Conservation (phyloP, 768 basidiomycete genomes). For the Tulasnella sp. region DNA sequence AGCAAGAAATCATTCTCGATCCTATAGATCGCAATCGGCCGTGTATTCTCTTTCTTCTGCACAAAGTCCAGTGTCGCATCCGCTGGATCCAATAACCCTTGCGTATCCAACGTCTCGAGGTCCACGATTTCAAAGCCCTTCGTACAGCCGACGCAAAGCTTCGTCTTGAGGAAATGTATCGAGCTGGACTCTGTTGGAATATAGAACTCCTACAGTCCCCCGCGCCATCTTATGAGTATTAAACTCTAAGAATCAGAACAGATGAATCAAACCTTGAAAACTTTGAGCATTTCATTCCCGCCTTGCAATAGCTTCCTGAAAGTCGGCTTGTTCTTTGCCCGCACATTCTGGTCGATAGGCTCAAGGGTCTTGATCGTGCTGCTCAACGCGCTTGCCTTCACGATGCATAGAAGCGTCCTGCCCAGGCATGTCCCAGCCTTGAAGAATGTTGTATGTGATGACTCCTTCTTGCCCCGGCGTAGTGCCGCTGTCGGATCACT, state of each 20-base stretch:
- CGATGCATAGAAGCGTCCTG: conserved; percentile 86
- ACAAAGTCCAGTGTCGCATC: conserved; percentile 91
- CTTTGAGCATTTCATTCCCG: conserved; percentile 83
- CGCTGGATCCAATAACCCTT: conserved; percentile 85
- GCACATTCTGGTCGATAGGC: conserved; percentile 80
- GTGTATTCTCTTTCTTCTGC: conserved; percentile 71
- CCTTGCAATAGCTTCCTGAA: conserved; percentile 91
- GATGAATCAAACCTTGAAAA: conserved; percentile 63
- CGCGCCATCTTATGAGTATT: not conserved
- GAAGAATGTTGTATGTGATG: conserved; percentile 95
- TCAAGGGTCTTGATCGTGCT: conserved; percentile 97
- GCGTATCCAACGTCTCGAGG: conserved; percentile 91
- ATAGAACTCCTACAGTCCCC: conserved; percentile 73
- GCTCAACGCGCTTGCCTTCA: conserved; percentile 88
- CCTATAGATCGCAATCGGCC: conserved; percentile 93
- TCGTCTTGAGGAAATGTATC: conserved; percentile 94
- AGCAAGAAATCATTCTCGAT: conserved; percentile 93
- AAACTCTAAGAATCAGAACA: not conserved
- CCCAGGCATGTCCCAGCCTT: conserved; percentile 91
- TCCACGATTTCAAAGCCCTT: conserved; percentile 99
- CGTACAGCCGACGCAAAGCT: conserved; percentile 92
- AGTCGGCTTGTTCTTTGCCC: conserved; percentile 75
- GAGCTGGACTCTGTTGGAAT: conserved; percentile 96
- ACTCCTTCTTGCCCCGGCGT: conserved; percentile 89
- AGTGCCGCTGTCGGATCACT: conserved; percentile 83